Evolutionary conservation across 2,329 filamentous ascomycete genomes (phyloP).

Genomic region (Paecilomyces variotii): DNA sequence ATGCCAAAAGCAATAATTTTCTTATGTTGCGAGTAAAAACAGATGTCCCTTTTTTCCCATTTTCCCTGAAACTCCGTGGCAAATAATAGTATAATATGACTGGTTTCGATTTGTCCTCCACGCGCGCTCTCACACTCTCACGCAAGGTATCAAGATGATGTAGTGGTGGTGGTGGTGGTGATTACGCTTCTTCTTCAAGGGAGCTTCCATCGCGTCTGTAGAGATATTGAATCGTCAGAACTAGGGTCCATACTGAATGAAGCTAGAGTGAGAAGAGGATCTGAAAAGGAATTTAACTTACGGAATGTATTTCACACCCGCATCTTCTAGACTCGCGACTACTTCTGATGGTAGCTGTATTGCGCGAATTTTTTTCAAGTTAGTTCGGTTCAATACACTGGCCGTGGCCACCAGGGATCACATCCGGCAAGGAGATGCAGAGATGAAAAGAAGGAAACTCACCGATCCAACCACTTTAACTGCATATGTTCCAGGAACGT

Average conservation of each 20-base stretch:
- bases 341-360: conserved; percentile 49
- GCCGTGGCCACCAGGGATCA: too few species aligned
- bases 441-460: conserved; percentile 15
- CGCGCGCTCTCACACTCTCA: too few species aligned
- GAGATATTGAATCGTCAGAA: conserved; percentile 1
- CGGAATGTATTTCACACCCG: conserved; percentile 55
- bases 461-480: conserved; percentile 83
- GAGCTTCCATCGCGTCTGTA: conserved; percentile 39
- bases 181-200: conserved; percentile 32
- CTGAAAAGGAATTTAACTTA: conserved; percentile 21
- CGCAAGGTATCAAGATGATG: too few species aligned
- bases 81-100: too few species aligned
- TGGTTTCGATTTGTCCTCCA: too few species aligned
- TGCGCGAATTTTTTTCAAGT: background rate
- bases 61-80: too few species aligned
- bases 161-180: too few species aligned
- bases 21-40: conserved; percentile 1
- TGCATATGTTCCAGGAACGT: conserved; percentile 84
- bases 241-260: background rate
- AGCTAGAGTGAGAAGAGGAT: background rate
- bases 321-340: conserved; percentile 47
- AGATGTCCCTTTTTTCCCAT: too few species aligned
- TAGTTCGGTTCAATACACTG: background rate
- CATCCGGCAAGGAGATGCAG: background rate
- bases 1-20: background rate